Evolutionary conservation across 371 early-diverging fungal species (phyloP), one percentile per base, ranked within the genome.

Genomic region (Lichtheimia ornata): DNA sequence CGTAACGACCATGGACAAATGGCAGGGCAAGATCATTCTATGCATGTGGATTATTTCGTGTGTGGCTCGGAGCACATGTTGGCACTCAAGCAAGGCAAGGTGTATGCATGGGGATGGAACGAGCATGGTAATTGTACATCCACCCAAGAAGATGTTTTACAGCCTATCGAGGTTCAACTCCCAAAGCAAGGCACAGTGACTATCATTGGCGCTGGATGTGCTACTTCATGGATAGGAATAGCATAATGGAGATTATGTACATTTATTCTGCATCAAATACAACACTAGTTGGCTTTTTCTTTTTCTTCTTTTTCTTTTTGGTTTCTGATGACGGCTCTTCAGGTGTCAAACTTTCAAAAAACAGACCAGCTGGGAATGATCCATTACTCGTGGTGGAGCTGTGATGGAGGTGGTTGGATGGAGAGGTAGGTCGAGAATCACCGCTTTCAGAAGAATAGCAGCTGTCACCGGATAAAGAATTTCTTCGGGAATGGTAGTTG

Each of bases 91-190:
- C 56, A 62, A 0, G 65, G 69, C 6, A 79, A 82, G 0, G 83
- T 83, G 17, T 64, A 74, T 43, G 73, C 85, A 18, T 96, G 95
- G 95, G 96, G 96, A 4, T 96, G 96, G 96, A 94, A 96, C 65
- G 96, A 96, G 65, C 96, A 96, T 72, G 95, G 95, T 11, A 94
- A 94, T 62, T 93, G 92, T 57, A 88, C 70, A 9, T 56, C 70
- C 5, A 57, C 83, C 24, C 67, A 76, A 47, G 82, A 62, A n/a
- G 53, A 57, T 49, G 61, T 62, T 1, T 44, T 50, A 0, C 45
- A 59, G 13, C 40, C 52, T 2, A 17, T 24, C 3, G 11, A 41
- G 27, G 18, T 58, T 13, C 12, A 28, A 25, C 27, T 55, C 17
- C 57, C 54, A 11, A 42, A 62, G 5, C n/a, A 61, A 12, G 49